Percentiles rank a stretch among this genome's conserved stretches.
Conservation (phyloP, 1,284 basidiomycete genomes). For the Athelia sp. region DNA sequence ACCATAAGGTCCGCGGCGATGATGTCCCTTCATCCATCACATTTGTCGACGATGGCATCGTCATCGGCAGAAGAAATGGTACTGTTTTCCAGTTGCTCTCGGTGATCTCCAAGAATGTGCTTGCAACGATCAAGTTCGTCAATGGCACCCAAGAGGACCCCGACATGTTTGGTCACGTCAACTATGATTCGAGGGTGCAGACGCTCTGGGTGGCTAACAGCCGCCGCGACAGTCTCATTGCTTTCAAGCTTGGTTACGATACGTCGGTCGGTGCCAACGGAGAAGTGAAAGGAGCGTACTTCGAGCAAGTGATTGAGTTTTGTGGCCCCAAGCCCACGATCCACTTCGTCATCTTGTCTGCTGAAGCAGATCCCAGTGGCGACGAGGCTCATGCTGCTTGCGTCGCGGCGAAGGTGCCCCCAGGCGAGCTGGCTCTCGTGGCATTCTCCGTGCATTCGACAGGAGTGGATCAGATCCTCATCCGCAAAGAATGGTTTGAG, state of each 20-base stretch:
- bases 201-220: constrained; percentile 82
- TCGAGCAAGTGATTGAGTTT: constrained; percentile 79
- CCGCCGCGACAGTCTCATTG: constrained; percentile 76
- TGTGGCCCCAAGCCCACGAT: constrained; percentile 77
- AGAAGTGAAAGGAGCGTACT: constrained; percentile 54
- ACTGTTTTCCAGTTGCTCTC: constrained; percentile 76
- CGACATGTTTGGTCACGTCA: constrained; percentile 81
- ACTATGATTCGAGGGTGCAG: constrained; percentile 75
- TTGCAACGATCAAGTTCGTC: constrained; percentile 76
- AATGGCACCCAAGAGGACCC: constrained; percentile 61
- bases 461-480: constrained; percentile 79
- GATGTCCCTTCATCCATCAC: constrained; percentile 74
- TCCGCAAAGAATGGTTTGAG: constrained; percentile 79
- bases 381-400: constrained; percentile 78
- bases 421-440: constrained; percentile 72
- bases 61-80: constrained; percentile 75
- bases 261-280: constrained; percentile 50
- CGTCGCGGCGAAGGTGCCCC: constrained; percentile 69
- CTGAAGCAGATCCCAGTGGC: constrained; percentile 71
- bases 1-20: constrained; percentile 68
- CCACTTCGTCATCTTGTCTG: constrained; percentile 79
- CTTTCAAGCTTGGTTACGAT: constrained; percentile 69
- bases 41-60: constrained; percentile 74
- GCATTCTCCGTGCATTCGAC: constrained; percentile 79
- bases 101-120: constrained; percentile 59